Evolutionary conservation across 805 yeast genomes (phyloP).

Genomic region (Metschnikowia hibisci): DNA sequence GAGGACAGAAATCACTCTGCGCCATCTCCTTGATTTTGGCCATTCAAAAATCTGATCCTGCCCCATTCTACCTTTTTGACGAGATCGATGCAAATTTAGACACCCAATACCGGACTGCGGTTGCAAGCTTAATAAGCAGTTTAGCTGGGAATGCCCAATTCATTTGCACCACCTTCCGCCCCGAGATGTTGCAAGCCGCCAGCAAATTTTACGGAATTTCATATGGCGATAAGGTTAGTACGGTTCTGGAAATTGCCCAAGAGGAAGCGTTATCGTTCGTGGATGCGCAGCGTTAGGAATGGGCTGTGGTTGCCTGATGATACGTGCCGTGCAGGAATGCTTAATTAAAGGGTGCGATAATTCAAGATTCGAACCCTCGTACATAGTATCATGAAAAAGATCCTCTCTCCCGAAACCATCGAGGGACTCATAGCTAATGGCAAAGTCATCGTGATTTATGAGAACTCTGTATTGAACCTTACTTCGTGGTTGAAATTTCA

Average conservation of each 20-base stretch:
- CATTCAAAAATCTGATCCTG: constrained; percentile 92
- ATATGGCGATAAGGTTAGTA: constrained; percentile 76
- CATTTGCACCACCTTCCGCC: constrained; percentile 93
- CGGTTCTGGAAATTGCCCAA: constrained; percentile 64
- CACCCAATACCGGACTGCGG: constrained; percentile 84
- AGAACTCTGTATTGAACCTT: constrained; percentile 56
- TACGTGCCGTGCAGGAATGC: not conserved
- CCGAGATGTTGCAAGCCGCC: constrained; percentile 86
- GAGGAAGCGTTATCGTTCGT: constrained; percentile 81
- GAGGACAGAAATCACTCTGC: constrained; percentile 96
- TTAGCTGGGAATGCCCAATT: constrained; percentile 76
- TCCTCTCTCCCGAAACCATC: constrained; percentile 35
- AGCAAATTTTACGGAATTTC: constrained; percentile 85
- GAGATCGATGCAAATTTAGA: constrained; percentile 96
- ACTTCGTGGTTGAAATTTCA: constrained; percentile 69
- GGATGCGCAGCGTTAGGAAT: constrained; percentile 50
- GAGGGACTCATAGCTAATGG: constrained; percentile 63
- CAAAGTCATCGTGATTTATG: constrained; percentile 63
- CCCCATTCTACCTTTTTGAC: constrained; percentile 93
- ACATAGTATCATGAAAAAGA: constrained; percentile 8
- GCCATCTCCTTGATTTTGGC: constrained; percentile 93
- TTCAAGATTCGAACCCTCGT: not conserved
- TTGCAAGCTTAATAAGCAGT: constrained; percentile 68
- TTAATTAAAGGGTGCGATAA: not conserved
- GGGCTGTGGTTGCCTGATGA: constrained; percentile 1